phyloP scores from a whole-genome alignment of 345 rosid genomes.

The Combretum micranthum region DNA sequence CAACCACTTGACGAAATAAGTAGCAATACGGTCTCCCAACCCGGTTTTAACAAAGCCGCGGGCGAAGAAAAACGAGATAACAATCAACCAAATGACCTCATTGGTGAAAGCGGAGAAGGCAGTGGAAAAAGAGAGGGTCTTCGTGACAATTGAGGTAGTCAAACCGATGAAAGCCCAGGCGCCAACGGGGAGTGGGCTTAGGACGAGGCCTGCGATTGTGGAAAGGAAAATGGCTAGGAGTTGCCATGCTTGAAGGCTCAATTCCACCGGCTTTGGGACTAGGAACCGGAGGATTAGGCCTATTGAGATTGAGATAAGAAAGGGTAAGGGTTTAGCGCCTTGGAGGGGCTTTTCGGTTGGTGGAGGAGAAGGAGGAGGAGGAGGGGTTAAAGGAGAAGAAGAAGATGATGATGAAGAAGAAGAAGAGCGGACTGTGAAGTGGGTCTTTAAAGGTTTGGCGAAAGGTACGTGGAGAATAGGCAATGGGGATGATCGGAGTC shows the following conservation, averaged over 20 bases:
- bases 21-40: constrained; percentile 85
- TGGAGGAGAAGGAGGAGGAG: constrained; percentile 16
- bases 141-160: constrained; percentile 68
- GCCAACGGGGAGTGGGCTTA: constrained; percentile 87
- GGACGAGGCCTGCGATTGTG: constrained; percentile 81
- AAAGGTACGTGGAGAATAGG: constrained; percentile 21
- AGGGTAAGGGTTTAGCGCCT: constrained; percentile 71
- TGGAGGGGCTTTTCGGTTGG: constrained; percentile 21
- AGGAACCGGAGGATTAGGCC: constrained; percentile 64
- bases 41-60: constrained; percentile 97
- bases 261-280: constrained; percentile 53
- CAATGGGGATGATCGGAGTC: constrained; percentile 14
- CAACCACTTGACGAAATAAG: constrained; percentile 88
- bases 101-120: constrained; percentile 87
- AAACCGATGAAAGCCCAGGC: constrained; percentile 95
- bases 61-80: constrained; percentile 96
- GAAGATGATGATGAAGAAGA: too few relatives aligned
- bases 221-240: constrained; percentile 77
- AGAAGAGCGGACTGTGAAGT: constrained; percentile 23
- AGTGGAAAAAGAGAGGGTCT: constrained; percentile 59
- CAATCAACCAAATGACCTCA: constrained; percentile 93
- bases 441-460: constrained; percentile 11
- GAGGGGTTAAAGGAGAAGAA: not conserved
- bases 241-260: constrained; percentile 83
- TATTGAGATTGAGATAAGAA: constrained; percentile 56